phyloP scores from a whole-genome alignment of 257 asterid species.

The Solanum okadae region DNA sequence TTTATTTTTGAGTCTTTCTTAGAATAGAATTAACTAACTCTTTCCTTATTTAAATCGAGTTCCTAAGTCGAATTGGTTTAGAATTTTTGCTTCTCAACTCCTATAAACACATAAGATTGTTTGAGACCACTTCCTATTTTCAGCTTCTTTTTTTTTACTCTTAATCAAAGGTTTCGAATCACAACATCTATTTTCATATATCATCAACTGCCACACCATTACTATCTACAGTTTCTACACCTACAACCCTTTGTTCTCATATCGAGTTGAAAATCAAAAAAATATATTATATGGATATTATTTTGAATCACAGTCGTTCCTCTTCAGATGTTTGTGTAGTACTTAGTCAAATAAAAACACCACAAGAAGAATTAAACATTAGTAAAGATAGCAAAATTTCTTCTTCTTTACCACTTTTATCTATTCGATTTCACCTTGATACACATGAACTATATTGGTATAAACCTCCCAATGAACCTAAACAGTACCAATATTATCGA shows the following conservation, averaged over 20 bases:
- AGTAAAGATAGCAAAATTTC: neutral
- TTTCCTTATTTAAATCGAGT: neutral
- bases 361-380: neutral
- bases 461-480: neutral
- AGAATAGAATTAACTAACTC: neutral
- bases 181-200: neutral
- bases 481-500: neutral
- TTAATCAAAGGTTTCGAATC: neutral
- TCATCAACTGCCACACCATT: neutral
- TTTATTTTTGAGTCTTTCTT: neutral
- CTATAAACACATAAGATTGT: neutral
- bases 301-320: no score
- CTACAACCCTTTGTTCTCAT: neutral
- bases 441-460: neutral
- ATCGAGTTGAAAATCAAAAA: neutral
- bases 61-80: neutral
- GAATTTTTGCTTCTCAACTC: neutral
- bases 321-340: neutral
- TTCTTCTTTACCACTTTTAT: neutral
- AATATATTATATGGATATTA: neutral
- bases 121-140: neutral
- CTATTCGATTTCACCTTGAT: neutral
- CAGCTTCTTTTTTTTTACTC: fast-evolving
- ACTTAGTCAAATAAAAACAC: neutral
- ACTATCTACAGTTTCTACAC: neutral